Evolutionary conservation across 257 asterid genomes (phyloP).

Genomic region (Euphrasia confusa): DNA sequence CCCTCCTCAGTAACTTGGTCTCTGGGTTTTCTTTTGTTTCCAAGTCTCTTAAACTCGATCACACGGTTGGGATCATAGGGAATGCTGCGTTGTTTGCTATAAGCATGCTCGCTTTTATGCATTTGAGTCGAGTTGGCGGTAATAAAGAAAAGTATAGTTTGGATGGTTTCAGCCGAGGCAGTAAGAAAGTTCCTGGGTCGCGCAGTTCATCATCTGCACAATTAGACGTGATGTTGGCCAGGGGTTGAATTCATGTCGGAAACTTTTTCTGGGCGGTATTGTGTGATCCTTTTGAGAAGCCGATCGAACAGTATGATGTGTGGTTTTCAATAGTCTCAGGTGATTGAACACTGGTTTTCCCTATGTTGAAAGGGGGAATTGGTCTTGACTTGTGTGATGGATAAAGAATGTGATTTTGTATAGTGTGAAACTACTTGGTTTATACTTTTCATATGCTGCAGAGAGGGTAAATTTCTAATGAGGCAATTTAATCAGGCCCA

Average conservation of each 20-base stretch:
- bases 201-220: slow-evolving; percentile 23
- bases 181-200: slow-evolving; percentile 32
- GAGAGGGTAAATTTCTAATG: neutral
- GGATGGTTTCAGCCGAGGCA: slow-evolving; percentile 36
- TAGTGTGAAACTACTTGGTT: neutral
- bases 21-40: slow-evolving; percentile 52
- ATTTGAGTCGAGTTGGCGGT: slow-evolving; percentile 49
- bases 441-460: neutral
- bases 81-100: slow-evolving; percentile 87
- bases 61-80: slow-evolving; percentile 69
- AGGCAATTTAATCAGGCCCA: too few species aligned
- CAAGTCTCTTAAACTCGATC: slow-evolving; percentile 63
- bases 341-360: neutral
- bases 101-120: slow-evolving; percentile 80
- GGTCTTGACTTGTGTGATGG: neutral
- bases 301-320: slow-evolving; percentile 19
- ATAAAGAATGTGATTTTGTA: neutral
- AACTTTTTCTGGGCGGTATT: neutral
- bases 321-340: slow-evolving; percentile 29
- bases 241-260: slow-evolving; percentile 48
- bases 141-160: slow-evolving; percentile 38
- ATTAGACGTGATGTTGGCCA: slow-evolving; percentile 71
- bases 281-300: neutral
- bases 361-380: neutral
- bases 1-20: slow-evolving; percentile 39